Conservation (phyloP, 106 monocot species). For the Dioscorea dumetorum region DNA sequence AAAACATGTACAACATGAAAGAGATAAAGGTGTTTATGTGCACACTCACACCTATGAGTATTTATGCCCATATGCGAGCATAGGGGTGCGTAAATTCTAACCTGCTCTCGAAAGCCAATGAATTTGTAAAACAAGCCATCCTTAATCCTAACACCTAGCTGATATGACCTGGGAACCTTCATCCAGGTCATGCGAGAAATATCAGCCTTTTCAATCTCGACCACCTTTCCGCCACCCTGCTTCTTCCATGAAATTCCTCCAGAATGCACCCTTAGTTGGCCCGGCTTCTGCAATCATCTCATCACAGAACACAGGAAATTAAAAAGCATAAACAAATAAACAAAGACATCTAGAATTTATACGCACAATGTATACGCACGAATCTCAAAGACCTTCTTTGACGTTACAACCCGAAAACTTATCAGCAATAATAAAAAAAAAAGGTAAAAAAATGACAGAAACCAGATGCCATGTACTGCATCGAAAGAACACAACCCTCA, state of each 20-base stretch:
- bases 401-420: not conserved
- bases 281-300: constrained; percentile 62
- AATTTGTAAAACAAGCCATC: constrained; percentile 95
- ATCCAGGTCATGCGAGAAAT: constrained; percentile 72
- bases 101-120: constrained; percentile 93
- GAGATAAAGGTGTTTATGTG: too few relatives aligned
- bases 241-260: constrained; percentile 93
- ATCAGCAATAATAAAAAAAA: not conserved
- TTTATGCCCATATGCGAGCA: too few relatives aligned
- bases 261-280: constrained; percentile 74
- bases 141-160: constrained; percentile 78
- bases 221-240: constrained; percentile 86
- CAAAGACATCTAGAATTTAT: not conserved
- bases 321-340: not conserved
- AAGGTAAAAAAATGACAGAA: not conserved
- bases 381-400: not conserved
- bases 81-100: not conserved
- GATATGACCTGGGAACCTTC: constrained; percentile 83
- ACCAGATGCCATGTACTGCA: not conserved
- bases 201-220: constrained; percentile 73
- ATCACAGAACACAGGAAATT: not conserved
- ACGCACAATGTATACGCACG: not conserved
- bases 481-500: too few relatives aligned
- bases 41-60: too few relatives aligned
- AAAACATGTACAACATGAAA: too few relatives aligned